phyloP scores from a whole-genome alignment of 2,329 filamentous ascomycete species.

The Colletotrichum liaoningense region DNA sequence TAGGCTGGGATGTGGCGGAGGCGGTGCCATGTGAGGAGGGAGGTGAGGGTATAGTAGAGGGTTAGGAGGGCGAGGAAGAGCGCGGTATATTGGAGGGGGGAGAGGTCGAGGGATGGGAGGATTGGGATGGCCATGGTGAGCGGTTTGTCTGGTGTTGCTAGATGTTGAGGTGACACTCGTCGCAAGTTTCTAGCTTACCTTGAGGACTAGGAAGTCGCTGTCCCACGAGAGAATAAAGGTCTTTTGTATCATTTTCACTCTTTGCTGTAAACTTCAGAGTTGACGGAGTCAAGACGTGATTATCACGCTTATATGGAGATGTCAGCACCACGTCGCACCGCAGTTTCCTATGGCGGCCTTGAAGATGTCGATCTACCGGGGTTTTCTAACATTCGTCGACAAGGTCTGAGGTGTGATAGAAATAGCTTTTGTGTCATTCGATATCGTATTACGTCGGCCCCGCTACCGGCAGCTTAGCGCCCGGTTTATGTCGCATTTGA shows the following conservation, averaged over 20 bases:
- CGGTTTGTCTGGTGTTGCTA: too few relatives aligned
- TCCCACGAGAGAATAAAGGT: not conserved
- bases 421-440: not conserved
- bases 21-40: conserved; percentile 39
- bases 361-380: not conserved
- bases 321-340: conserved; percentile 14
- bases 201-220: too few relatives aligned
- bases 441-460: not conserved
- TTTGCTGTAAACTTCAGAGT: not conserved
- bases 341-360: not conserved
- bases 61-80: not conserved
- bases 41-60: not conserved
- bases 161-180: too few relatives aligned
- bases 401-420: not conserved
- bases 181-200: too few relatives aligned
- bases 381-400: not conserved
- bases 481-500: conserved; percentile 4
- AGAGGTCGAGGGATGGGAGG: too few relatives aligned
- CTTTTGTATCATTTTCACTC: not conserved
- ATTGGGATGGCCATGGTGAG: too few relatives aligned
- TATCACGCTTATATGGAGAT: not conserved
- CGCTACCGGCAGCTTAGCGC: not conserved
- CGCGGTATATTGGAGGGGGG: not conserved
- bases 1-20: conserved; percentile 38
- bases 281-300: not conserved